phyloP scores from a whole-genome alignment of 768 basidiomycete genomes.

The Crucibulum laeve region DNA sequence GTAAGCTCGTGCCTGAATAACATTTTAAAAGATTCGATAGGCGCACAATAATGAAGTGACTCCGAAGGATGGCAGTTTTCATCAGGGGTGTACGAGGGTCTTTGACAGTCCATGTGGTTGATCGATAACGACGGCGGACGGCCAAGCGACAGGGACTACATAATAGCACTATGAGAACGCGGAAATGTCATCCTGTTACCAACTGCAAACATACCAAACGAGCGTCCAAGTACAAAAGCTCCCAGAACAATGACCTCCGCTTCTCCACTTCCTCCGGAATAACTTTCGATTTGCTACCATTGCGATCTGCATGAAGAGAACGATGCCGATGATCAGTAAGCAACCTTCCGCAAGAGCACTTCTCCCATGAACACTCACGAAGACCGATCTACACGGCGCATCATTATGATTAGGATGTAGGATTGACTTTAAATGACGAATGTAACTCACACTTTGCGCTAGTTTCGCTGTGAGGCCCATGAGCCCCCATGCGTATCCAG shows the following conservation, averaged over 20 bases:
- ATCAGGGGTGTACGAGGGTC: slow-evolving; percentile 41
- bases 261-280: slow-evolving; percentile 70
- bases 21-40: not conserved
- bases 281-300: slow-evolving; percentile 58
- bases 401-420: slow-evolving; percentile 1
- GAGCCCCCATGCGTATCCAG: slow-evolving; percentile 51
- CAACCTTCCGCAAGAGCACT: not conserved
- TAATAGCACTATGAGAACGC: slow-evolving; percentile 11
- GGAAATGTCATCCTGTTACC: slow-evolving; percentile 4
- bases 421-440: slow-evolving; percentile 2
- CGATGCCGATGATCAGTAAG: not conserved
- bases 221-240: slow-evolving; percentile 61
- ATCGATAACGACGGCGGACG: slow-evolving; percentile 64
- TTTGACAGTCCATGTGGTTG: slow-evolving; percentile 54
- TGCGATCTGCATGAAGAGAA: slow-evolving; percentile 44
- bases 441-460: slow-evolving; percentile 54
- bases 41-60: slow-evolving; percentile 38
- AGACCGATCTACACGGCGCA: slow-evolving; percentile 44
- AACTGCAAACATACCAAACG: slow-evolving; percentile 41
- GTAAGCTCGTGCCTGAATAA: not conserved
- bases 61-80: slow-evolving; percentile 29
- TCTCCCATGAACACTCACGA: slow-evolving; percentile 46
- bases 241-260: slow-evolving; percentile 67
- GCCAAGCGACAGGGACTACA: slow-evolving; percentile 57
- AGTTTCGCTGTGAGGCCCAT: slow-evolving; percentile 57